phyloP scores from a whole-genome alignment of 1,284 basidiomycete genomes.

The Tylopilus sp. region DNA sequence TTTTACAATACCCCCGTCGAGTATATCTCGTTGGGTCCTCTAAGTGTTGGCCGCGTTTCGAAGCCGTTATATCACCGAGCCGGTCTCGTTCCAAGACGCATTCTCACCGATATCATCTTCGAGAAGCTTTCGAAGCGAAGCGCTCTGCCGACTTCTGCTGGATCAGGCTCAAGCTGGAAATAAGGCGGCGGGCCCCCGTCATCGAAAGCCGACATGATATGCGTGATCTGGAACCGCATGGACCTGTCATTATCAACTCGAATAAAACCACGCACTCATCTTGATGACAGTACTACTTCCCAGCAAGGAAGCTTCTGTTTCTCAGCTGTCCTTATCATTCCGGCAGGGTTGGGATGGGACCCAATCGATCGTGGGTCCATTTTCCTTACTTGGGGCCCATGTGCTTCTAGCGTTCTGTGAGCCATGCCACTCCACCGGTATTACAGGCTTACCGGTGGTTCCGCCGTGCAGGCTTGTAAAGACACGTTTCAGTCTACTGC shows the following conservation, averaged over 20 bases:
- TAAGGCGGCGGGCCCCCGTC: slow-evolving; percentile 64
- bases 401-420: slow-evolving; percentile 53
- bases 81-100: slow-evolving; percentile 57
- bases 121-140: slow-evolving; percentile 82
- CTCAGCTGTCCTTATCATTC: slow-evolving; percentile 58
- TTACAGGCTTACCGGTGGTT: slow-evolving; percentile 49
- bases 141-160: slow-evolving; percentile 62
- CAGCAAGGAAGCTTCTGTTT: slow-evolving; percentile 67
- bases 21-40: slow-evolving; percentile 68
- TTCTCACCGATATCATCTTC: slow-evolving; percentile 79
- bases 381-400: slow-evolving; percentile 65
- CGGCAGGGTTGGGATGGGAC: background rate
- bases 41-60: slow-evolving; percentile 74
- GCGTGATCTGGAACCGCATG: slow-evolving; percentile 53
- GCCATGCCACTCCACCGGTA: background rate
- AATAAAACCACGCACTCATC: slow-evolving; percentile 49
- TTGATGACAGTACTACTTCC: slow-evolving; percentile 71
- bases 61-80: slow-evolving; percentile 54
- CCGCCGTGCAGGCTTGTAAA: slow-evolving; percentile 55
- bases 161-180: slow-evolving; percentile 64
- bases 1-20: slow-evolving; percentile 72
- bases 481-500: slow-evolving; percentile 57
- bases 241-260: background rate
- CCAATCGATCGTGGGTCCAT: background rate
- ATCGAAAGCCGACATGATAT: slow-evolving; percentile 60